Percentiles rank a stretch among this genome's conserved stretches.
phyloP scores from a whole-genome alignment of 257 asterid species.

The Schizonepeta tenuifolia region DNA sequence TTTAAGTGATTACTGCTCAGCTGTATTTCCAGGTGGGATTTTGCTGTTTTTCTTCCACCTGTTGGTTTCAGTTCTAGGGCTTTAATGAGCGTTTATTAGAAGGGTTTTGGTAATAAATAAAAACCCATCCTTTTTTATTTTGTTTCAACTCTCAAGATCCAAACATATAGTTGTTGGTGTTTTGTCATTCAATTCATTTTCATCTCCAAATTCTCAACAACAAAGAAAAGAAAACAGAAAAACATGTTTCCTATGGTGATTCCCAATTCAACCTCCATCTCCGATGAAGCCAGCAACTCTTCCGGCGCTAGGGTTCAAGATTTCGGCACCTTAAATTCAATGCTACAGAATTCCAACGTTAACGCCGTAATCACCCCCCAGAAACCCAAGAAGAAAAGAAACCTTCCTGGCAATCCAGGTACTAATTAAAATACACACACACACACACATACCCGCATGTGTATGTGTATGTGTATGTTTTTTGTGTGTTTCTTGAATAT shows the following conservation, averaged over 20 bases:
- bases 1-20: neutral
- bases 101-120: constrained; percentile 21
- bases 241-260: constrained; percentile 52
- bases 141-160: constrained; percentile 5
- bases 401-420: constrained; percentile 93
- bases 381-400: constrained; percentile 78
- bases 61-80: constrained; percentile 44
- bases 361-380: constrained; percentile 34
- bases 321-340: constrained; percentile 48
- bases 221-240: neutral
- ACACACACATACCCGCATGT: neutral
- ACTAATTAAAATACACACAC: neutral
- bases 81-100: constrained; percentile 54
- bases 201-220: neutral
- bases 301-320: constrained; percentile 58
- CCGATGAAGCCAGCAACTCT: constrained; percentile 60
- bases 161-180: neutral
- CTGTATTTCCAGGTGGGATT: constrained; percentile 46
- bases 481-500: constrained; percentile 7
- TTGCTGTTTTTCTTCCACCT: constrained; percentile 44
- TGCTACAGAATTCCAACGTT: constrained; percentile 34
- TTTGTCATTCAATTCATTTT: neutral
- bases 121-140: constrained; percentile 11
- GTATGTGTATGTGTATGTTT: neutral
- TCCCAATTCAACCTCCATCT: constrained; percentile 48